These are phyloP conservation scores for Forsythia suspensa DNA, from an alignment of 257 asterid species.

Conservation along the genomic window DNA sequence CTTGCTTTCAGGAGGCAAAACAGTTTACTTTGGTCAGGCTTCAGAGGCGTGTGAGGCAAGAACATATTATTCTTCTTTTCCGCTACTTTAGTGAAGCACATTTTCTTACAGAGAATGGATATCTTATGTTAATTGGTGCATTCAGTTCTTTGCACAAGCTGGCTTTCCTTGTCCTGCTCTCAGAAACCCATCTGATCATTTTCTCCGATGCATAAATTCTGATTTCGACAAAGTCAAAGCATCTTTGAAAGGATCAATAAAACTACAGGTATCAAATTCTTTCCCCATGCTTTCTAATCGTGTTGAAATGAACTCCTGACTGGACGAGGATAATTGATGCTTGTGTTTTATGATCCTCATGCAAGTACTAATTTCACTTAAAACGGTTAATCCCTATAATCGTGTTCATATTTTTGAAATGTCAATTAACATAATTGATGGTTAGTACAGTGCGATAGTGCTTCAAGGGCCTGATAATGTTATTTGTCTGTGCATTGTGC, in stretches of 20 bases:
- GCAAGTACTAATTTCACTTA: neutral
- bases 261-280: conserved; percentile 56
- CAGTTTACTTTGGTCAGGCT: conserved; percentile 90
- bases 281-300: neutral
- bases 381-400: neutral
- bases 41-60: conserved; percentile 87
- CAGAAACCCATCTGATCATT: conserved; percentile 94
- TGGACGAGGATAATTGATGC: neutral
- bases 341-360: neutral
- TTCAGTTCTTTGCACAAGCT: conserved; percentile 91
- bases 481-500: no score
- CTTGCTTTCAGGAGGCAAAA: conserved; percentile 85
- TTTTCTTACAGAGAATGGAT: neutral
- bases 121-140: conserved; percentile 8
- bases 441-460: neutral
- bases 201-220: conserved; percentile 82
- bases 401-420: neutral
- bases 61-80: neutral
- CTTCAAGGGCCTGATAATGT: neutral
- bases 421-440: neutral
- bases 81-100: neutral
- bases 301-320: neutral
- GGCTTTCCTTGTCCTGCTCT: conserved; percentile 98
- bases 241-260: conserved; percentile 94
- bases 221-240: conserved; percentile 98